Evolutionary conservation across 148 eudicot species (phyloP).

Genomic region (Heliamphora exappendiculata): DNA sequence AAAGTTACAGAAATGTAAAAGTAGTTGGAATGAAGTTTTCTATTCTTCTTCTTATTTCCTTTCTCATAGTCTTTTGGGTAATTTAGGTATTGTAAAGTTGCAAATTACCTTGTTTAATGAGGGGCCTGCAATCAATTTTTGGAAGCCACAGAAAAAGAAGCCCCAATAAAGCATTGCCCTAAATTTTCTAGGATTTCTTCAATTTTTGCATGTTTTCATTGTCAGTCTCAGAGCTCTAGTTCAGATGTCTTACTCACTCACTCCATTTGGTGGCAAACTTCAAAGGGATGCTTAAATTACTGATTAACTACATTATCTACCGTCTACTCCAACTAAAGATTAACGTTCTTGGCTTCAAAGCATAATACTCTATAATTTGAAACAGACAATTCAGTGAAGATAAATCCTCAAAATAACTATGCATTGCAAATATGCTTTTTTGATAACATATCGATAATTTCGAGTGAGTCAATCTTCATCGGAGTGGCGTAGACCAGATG

Average conservation of each 20-base stretch:
- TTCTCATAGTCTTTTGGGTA: neutral
- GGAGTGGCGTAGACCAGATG: slow-evolving; percentile 1
- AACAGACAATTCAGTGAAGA: neutral
- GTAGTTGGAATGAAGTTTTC: slow-evolving; percentile 2
- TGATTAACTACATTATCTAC: neutral
- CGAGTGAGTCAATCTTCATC: slow-evolving; percentile 23
- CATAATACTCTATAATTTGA: neutral
- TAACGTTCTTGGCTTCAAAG: slow-evolving; percentile 12
- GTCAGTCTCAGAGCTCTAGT: neutral
- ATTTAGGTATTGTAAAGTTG: neutral
- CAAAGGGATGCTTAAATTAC: neutral
- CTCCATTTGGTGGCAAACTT: neutral
- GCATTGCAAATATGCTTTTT: neutral
- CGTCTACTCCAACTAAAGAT: neutral
- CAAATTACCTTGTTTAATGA: neutral
- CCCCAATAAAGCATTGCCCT: neutral
- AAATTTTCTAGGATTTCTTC: neutral
- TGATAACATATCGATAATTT: too few relatives aligned
- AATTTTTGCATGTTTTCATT: too few relatives aligned
- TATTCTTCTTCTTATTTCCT: neutral
- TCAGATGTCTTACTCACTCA: slow-evolving; percentile 10
- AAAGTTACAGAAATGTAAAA: neutral
- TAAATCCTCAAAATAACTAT: neutral
- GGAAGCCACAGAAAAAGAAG: neutral
- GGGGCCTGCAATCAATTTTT: neutral